These are phyloP conservation scores for Pharus latifolius DNA, from an alignment of 176 grass and related monocot species.

Conservation along the genomic window DNA sequence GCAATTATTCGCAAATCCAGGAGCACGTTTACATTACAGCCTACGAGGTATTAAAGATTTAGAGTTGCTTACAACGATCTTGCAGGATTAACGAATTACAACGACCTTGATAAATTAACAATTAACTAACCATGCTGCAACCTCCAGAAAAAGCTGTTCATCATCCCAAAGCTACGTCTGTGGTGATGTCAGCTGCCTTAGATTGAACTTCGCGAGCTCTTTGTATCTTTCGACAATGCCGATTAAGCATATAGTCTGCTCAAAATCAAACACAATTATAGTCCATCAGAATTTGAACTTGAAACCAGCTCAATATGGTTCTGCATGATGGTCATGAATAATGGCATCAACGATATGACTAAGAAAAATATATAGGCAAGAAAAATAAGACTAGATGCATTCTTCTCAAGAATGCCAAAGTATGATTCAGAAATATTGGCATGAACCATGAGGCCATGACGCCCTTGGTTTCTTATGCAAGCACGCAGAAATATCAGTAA, in stretches of 20 bases:
- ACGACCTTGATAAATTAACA: too few relatives aligned
- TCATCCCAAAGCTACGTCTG: constrained; percentile 21
- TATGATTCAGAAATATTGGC: background rate
- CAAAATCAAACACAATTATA: constrained; percentile 8
- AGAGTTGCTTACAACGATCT: background rate
- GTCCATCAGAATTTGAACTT: background rate
- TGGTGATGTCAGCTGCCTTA: constrained; percentile 73
- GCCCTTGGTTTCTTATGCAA: background rate
- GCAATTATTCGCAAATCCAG: too few relatives aligned
- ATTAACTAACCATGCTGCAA: background rate
- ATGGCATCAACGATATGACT: too few relatives aligned
- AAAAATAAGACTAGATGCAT: background rate
- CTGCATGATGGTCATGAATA: too few relatives aligned
- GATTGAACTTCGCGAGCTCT: constrained; percentile 78
- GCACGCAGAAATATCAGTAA: background rate
- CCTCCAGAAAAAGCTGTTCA: background rate
- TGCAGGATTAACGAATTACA: background rate
- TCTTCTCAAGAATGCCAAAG: background rate
- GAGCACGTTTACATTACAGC: background rate
- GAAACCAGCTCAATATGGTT: background rate
- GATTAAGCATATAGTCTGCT: constrained; percentile 83
- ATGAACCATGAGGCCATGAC: background rate
- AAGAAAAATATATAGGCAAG: too few relatives aligned
- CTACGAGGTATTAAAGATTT: background rate
- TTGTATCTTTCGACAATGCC: constrained; percentile 84